Evolutionary conservation across 768 basidiomycete species (phyloP), one percentile per base, ranked within the genome.

Genomic region (Boletus barrowsii): DNA sequence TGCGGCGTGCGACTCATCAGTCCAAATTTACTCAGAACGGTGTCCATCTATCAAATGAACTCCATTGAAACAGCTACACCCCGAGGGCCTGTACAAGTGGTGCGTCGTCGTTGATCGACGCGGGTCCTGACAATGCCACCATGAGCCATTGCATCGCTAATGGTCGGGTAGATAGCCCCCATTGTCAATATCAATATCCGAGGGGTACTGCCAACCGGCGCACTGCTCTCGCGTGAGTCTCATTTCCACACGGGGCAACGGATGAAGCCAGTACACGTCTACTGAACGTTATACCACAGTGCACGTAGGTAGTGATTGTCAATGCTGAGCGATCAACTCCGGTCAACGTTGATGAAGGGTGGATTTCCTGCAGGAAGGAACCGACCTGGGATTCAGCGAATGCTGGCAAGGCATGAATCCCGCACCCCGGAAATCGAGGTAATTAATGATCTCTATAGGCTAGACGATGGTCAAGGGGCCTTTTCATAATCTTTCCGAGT

Each of bases 261-360:
- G 61, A 62, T 30, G 55, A 69, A 67, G 70, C 68, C 17, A 67
- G 72, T 17, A 68, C 70, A 39, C 52, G 72, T 53, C 60, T 78
- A 14, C 63, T 76, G 57, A 77, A 78, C 67, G 74, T 75, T 76
- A 39, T 76, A 75, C 54, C 75, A 77, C 51, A 71, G 70, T 15
- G 22, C 22, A 22, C 22, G 72, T 76, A 58, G 72, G 73, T 73
- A 52, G 57, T 45, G 47, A 33, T 53, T 18, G 43, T 42, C 48
- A 65, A 49, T 49, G 37, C 36, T 29, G 46, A 48, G 40, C 17
- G 51, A 53, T 50, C 48, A 33, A 49, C 36, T 46, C 54, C 54
- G 42, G 14, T 49, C 42, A 52, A 41, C 39, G 30, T n/a, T n/a
- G 15, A 65, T 46, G n/a, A 55, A 73, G 71, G 72, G 6, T 75